These are phyloP conservation scores for Plasmopara muralis DNA, from an alignment of 352 stramenopile species.

Conservation along the genomic window DNA sequence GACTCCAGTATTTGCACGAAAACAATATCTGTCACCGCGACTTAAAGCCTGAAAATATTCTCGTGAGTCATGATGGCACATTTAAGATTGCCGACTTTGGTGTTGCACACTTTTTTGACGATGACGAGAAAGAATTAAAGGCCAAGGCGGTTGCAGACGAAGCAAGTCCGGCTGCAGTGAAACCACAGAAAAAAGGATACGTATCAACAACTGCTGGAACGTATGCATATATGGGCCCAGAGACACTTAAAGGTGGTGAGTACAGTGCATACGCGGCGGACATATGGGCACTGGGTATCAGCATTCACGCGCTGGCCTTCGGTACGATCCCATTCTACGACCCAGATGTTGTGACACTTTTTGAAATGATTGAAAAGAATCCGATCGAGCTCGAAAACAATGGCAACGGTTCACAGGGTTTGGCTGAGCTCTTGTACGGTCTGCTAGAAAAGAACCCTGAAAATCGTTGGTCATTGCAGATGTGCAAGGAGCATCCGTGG, in stretches of 20 bases:
- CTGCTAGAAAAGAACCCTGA: slow-evolving; percentile 71
- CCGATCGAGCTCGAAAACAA: slow-evolving; percentile 33
- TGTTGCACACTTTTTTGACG: slow-evolving; percentile 77
- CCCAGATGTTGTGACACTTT: slow-evolving; percentile 69
- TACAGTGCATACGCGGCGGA: slow-evolving; percentile 81
- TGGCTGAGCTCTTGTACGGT: slow-evolving; percentile 45
- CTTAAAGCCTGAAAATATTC: slow-evolving; percentile 82
- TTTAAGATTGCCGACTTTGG: slow-evolving; percentile 86
- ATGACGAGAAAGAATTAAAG: slow-evolving; percentile 32
- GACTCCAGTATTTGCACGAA: slow-evolving; percentile 77
- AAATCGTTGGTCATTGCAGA: slow-evolving; percentile 56
- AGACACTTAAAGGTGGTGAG: slow-evolving; percentile 70
- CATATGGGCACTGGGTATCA: slow-evolving; percentile 84
- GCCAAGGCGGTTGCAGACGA: slow-evolving; percentile 8
- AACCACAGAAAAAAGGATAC: slow-evolving; percentile 57
- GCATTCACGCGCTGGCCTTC: slow-evolving; percentile 73
- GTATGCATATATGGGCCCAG: slow-evolving; percentile 80
- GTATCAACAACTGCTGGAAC: slow-evolving; percentile 75
- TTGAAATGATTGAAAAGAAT: slow-evolving; percentile 74
- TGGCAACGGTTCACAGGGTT: slow-evolving; percentile 31
- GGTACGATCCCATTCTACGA: slow-evolving; percentile 81
- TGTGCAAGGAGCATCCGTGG: slow-evolving; percentile 70
- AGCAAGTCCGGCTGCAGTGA: neutral
- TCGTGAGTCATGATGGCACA: slow-evolving; percentile 54
- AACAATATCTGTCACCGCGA: slow-evolving; percentile 86